Base-by-base conservation (phyloP, 2,329 filamentous ascomycete species). In the Trichophyton mentagrophytes region DNA sequence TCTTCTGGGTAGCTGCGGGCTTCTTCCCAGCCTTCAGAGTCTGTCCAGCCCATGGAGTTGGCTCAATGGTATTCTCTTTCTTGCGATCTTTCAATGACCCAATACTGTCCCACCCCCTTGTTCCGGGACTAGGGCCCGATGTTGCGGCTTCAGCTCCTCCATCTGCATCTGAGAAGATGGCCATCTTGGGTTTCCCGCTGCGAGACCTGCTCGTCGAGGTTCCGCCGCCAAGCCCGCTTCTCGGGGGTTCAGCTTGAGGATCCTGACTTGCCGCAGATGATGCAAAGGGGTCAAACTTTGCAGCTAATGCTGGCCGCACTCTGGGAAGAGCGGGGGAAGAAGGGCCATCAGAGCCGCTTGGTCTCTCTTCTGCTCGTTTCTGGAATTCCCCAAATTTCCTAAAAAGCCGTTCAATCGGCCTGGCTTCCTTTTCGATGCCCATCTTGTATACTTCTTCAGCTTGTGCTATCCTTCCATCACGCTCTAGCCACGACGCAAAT, bases 371-470 rank as follows among this genome's bases (percentile, higher is more conserved):
- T 61, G 84, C 84, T 64, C 93, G 82, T 67, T 87, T 82, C 74
- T 95, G 86, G 67, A 99, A 99, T 72, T 97, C 92, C 67, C 84
- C 86, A 74, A 90, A 96, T 75, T 96, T 97, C 70, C 93, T 87
- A 61, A 90, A 71, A 65, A 99, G 76, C 51, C 93, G 82, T 70
- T 91, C 86, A 0, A 83, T 81, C 1, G 93, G 93, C 42, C 89
- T 82, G 2, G 93, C 93, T 67, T 95, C 90, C 47, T 85, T 85
- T 72, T 96, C 89, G 60, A 99, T 87, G 1, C 93, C 93, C 65
- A 96, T 78, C 67, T 86, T 85, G 72, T 95, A 97, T 0, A 99
- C 88, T 72, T 99, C 93, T 67, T 96, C 90, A 0, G 93, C 92
- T 72, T 99, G 93, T 22, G 80, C 82, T 88, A 90, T 96, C 65